Conservation (phyloP, 148 eudicot genomes). For the Euryodendron excelsum region DNA sequence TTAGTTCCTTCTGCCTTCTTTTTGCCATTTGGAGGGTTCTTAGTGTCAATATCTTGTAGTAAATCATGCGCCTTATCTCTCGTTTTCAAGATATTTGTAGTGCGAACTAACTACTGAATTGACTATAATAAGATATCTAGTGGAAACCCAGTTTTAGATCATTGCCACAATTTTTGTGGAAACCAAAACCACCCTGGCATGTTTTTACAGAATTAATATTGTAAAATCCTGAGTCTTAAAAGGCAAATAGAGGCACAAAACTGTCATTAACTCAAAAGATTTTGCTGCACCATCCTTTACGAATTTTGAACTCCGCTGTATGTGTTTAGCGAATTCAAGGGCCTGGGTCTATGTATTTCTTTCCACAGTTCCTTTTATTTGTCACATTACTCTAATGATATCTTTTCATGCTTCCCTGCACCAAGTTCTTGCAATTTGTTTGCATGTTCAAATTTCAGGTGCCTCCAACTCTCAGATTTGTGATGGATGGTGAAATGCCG, state of each 20-base stretch:
- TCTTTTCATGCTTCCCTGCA: background rate
- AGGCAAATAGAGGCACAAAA: background rate
- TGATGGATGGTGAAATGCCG: constrained; percentile 99
- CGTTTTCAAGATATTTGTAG: no score
- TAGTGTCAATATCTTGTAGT: no score
- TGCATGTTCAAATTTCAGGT: constrained; percentile 47
- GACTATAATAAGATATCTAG: no score
- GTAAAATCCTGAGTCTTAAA: background rate
- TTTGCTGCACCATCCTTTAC: background rate
- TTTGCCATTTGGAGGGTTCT: no score
- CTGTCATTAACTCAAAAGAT: no score
- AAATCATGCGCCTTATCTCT: no score
- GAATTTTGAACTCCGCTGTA: background rate
- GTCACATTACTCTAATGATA: background rate
- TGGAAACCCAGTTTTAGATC: no score
- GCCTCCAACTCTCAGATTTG: constrained; percentile 93
- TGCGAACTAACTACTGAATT: no score
- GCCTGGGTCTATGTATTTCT: background rate
- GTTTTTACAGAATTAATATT: background rate
- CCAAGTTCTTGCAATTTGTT: constrained; percentile 1
- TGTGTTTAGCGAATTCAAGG: background rate
- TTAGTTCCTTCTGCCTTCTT: no score
- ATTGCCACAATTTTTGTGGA: background rate
- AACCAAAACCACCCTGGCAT: background rate
- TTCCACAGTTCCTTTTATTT: background rate